These are phyloP conservation scores for Penicillium lividum DNA, from an alignment of 495 filamentous ascomycete species.

Conservation along the genomic window DNA sequence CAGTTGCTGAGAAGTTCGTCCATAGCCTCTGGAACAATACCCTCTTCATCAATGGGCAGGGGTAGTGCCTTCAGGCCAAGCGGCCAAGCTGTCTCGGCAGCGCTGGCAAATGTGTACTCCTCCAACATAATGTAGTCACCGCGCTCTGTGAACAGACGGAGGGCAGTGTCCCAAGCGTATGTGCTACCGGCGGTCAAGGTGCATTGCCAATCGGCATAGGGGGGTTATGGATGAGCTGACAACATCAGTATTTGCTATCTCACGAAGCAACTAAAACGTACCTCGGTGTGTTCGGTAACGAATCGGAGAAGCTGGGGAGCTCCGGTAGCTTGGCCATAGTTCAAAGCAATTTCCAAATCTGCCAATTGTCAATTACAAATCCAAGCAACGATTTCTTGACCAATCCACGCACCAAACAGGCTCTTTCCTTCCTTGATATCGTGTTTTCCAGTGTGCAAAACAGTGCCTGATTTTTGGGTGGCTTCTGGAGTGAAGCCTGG, in stretches of 20 bases:
- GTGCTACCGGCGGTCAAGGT: constrained; percentile 76
- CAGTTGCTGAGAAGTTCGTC: constrained; percentile 68
- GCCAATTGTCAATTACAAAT: neutral
- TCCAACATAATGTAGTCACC: constrained; percentile 79
- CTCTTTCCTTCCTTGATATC: constrained; percentile 68
- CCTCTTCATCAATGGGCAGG: constrained; percentile 75
- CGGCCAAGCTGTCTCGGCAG: constrained; percentile 77
- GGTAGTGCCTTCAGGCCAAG: constrained; percentile 72
- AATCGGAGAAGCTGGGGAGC: constrained; percentile 85
- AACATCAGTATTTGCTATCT: constrained; percentile 8
- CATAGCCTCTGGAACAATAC: constrained; percentile 67
- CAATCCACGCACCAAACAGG: constrained; percentile 51
- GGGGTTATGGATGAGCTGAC: constrained; percentile 43
- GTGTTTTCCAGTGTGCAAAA: constrained; percentile 74
- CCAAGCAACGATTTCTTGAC: neutral
- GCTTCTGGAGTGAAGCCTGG: constrained; percentile 71
- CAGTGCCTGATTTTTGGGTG: constrained; percentile 52
- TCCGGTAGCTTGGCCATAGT: constrained; percentile 86
- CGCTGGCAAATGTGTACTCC: constrained; percentile 81
- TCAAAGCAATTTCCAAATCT: constrained; percentile 81
- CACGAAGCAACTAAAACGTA: constrained; percentile 18
- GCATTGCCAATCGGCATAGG: constrained; percentile 81
- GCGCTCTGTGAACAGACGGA: constrained; percentile 73
- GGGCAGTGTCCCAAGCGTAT: constrained; percentile 71
- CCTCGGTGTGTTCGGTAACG: constrained; percentile 90